Evolutionary conservation across 495 filamentous ascomycete genomes (phyloP), one percentile per base, ranked within the genome.

Genomic region (Hypoxylon cercidicola): DNA sequence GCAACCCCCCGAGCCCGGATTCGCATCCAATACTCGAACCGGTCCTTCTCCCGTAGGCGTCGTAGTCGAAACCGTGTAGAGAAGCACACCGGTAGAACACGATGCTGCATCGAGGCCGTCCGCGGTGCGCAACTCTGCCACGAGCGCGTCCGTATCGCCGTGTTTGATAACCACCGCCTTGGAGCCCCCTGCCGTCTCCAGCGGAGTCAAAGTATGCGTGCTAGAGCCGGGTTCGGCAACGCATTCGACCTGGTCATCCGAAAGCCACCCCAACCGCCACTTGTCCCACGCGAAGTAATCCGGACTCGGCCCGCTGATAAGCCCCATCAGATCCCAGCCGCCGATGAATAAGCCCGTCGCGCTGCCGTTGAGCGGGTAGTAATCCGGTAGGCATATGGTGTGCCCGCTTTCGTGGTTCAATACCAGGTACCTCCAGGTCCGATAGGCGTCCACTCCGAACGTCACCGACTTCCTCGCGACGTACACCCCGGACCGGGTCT

Each of bases 281-380:
- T 75, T 73, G 44, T 75, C 68, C 73, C 73, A 75, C 10, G 73
- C 71, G 15, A 75, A 75, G 32, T 72, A 75, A 46, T 75, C 73
- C 13, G 73, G 73, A 35, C 71, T 72, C 1, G 73, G 71, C 8
- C 73, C 73, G 44, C 67, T 72, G 23, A 75, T 72, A 13, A 72
- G 65, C 9, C 71, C 73, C 73, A 75, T 75, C 44, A 75, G 48
- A 37, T 75, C 68, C 73, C 73, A 75, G 9, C 73, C 68, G n/a
- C 73, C 73, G 30, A 75, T 70, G 43, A 54, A 71, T 15, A 66
- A 43, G 1, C 68, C 73, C 0, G 73, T 73, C 18, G 71, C 53
- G 28, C 66, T 55, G 11, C 66, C 64, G 49, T 64, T 55, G 8
- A 68, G 39, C 8, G 73, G 71, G 46, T 75, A 75, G 41, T 73